Conservation (phyloP, 1,284 basidiomycete species). For the Pseudozyma pruni region DNA sequence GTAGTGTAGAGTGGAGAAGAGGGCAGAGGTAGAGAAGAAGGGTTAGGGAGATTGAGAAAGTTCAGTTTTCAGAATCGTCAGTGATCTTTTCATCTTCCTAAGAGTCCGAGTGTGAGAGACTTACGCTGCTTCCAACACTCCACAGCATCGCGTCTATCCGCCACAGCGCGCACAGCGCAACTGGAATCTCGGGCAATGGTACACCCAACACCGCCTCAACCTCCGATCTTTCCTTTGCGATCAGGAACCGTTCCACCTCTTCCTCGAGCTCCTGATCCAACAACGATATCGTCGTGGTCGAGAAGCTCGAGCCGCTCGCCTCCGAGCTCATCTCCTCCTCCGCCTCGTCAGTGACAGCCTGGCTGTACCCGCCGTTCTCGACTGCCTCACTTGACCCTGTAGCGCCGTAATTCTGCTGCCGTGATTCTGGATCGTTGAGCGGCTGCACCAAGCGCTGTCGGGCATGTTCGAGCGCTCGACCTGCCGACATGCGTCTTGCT, state of each 20-base stretch:
- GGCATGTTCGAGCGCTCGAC: slow-evolving; percentile 38
- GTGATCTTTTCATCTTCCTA: neutral
- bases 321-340: slow-evolving; percentile 7
- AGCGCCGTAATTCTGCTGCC: slow-evolving; percentile 25
- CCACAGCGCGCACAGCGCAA: slow-evolving; percentile 59
- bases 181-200: slow-evolving; percentile 53
- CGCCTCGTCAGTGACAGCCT: slow-evolving; percentile 2
- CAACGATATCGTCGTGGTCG: slow-evolving; percentile 26
- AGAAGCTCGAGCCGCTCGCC: slow-evolving; percentile 21
- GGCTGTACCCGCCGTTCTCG: slow-evolving; percentile 10
- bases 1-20: too few relatives aligned
- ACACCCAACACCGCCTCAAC: slow-evolving; percentile 59
- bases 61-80: too few relatives aligned
- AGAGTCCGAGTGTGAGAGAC: slow-evolving; percentile 1
- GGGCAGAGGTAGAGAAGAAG: too few relatives aligned
- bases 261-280: slow-evolving; percentile 44
- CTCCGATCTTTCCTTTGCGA: slow-evolving; percentile 51
- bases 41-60: too few relatives aligned
- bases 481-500: slow-evolving; percentile 36
- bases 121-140: slow-evolving; percentile 55
- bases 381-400: slow-evolving; percentile 20
- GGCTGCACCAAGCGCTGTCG: slow-evolving; percentile 39
- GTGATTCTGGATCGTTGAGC: neutral
- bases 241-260: slow-evolving; percentile 40
- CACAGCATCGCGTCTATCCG: slow-evolving; percentile 62